Evolutionary conservation across 177 flowering plant genomes (phyloP), one percentile per base, ranked within the genome.

Genomic region (Vitis hybrid): DNA sequence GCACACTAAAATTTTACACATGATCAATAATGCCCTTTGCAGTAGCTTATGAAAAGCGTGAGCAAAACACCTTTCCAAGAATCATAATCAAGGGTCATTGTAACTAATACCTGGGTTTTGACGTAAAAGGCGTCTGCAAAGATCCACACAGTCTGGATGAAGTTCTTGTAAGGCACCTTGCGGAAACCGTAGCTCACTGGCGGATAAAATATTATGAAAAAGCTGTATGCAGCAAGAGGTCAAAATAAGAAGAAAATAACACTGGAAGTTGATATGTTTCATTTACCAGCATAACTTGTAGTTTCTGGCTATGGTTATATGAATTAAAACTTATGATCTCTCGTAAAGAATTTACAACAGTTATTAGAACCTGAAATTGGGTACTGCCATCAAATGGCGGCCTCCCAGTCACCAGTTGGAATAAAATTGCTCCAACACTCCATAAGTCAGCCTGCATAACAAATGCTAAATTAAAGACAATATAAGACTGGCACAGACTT

Each of bases 341-440:
- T 60, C 14, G 14, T 20, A 20, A 12, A 31, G 57, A 59, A 55
- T 59, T n/a, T 15, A 71, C 5, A 26, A 14, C 26, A n/a, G 60
- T 71, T 29, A 16, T 51, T 55, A 19, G 57, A 26, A 90, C 94
- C 90, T 90, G 89, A 12, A 76, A 75, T 70, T 80, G 90, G 74
- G 48, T 85, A 70, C 75, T 83, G 45, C 94, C 94, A 66, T 74
- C 72, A 76, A 86, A 90, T 16, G 94, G 94, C 33, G 88, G 87
- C 64, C 70, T 84, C 68, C 94, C 94, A n/a, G 86, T 88, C 59
- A 88, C 84, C 66, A 90, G 82, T 74, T 90, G 90, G 70, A 80
- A 90, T 55, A 88, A 74, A 64, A 90, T 84, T 64, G 88, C 90
- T 56, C 94, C 94, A 26, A 87, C 89, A 79, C 94, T 90, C 94